These are phyloP conservation scores for Sisymbrium irio DNA, from an alignment of 345 rosid genomes.

Conservation along the genomic window DNA sequence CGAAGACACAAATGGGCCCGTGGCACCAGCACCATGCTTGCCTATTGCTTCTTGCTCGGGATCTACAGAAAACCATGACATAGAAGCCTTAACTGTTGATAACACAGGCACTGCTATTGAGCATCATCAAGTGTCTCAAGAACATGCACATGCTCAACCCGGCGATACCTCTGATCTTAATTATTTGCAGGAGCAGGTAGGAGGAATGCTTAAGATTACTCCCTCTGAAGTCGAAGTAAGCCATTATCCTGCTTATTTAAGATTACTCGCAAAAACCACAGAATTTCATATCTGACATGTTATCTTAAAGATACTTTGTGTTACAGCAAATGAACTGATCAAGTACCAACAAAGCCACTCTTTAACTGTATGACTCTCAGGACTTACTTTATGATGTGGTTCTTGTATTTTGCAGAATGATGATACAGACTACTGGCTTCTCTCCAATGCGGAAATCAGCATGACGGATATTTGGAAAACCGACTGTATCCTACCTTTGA, in stretches of 20 bases:
- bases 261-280: neutral
- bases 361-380: neutral
- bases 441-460: constrained; percentile 76
- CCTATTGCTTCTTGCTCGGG: constrained; percentile 62
- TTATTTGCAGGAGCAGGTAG: constrained; percentile 66
- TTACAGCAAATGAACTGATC: neutral
- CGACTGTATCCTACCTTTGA: constrained; percentile 79
- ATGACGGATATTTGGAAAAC: constrained; percentile 93
- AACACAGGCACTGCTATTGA: constrained; percentile 44
- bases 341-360: no score
- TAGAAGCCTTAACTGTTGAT: constrained; percentile 36
- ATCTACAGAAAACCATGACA: constrained; percentile 55
- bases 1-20: constrained; percentile 68
- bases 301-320: neutral
- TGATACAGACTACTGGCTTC: constrained; percentile 82
- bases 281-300: neutral
- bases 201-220: constrained; percentile 87
- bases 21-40: constrained; percentile 41
- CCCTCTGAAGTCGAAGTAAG: constrained; percentile 87
- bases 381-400: neutral
- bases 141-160: constrained; percentile 28
- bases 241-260: constrained; percentile 16
- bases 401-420: constrained; percentile 69
- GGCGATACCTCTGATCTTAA: constrained; percentile 48
- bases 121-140: constrained; percentile 41